phyloP scores from a whole-genome alignment of 768 basidiomycete genomes.

The Naganishia kalamii region DNA sequence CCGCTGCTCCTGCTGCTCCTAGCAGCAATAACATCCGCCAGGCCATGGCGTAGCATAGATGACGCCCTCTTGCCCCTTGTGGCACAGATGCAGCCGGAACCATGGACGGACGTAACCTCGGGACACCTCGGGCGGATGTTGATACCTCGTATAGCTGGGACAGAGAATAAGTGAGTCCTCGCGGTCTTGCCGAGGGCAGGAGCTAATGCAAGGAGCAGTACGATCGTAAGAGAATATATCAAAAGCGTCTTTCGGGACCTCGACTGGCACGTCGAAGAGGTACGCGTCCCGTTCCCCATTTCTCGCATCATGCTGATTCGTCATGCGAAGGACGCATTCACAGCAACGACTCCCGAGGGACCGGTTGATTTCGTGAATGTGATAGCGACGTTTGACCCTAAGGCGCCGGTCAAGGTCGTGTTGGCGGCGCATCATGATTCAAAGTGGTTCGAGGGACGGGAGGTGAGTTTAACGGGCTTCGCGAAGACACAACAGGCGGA shows the following conservation, averaged over 20 bases:
- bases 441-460: constrained; percentile 83
- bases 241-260: constrained; percentile 62
- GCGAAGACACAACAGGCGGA: too few relatives aligned
- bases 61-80: neutral
- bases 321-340: constrained; percentile 60
- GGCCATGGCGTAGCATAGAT: neutral
- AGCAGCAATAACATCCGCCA: neutral
- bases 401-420: constrained; percentile 69
- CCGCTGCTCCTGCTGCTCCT: neutral
- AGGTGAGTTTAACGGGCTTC: too few relatives aligned
- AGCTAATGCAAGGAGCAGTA: constrained; percentile 53
- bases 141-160: constrained; percentile 63
- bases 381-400: constrained; percentile 90
- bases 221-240: constrained; percentile 75
- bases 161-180: constrained; percentile 42
- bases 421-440: constrained; percentile 92
- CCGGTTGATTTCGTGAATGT: constrained; percentile 74
- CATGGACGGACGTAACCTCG: constrained; percentile 33
- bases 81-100: neutral
- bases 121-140: constrained; percentile 71
- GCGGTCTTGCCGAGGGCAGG: neutral
- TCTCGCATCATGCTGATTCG: neutral
- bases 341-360: constrained; percentile 72
- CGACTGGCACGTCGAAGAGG: constrained; percentile 78
- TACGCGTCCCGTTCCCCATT: constrained; percentile 15